Evolutionary conservation across 139 green algal genomes (phyloP), one percentile per base, ranked within the genome.

Genomic region (Spirogloea muscicola): DNA sequence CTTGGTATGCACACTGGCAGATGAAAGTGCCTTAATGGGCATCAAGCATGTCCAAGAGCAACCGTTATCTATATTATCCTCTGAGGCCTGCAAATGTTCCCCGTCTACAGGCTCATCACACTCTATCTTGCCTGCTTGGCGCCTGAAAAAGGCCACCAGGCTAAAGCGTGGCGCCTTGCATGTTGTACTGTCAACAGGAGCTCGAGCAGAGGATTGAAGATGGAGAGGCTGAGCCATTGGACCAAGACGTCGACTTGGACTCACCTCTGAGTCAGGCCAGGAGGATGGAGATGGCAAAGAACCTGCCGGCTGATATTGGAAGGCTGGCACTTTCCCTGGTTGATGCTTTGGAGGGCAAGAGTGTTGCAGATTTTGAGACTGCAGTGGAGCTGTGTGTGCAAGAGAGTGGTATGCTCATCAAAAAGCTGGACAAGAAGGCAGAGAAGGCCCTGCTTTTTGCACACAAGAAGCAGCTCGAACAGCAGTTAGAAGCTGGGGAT

Each of bases 371-470:
- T 16, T 79, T 89, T 25, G 29, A 74, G 36, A 21, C 43, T 0
- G 72, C 80, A 29, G 49, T 96, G 46, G 80, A 88, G 16, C 58
- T 60, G 16, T 80, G 74, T 38, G 85, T 82, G 0, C 68, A 79
- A 34, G 84, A 79, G n/a, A 81, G 76, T 0, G 89, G 90, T 41
- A 40, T 93, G 58, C 84, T 89, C 18, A 61, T 91, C 39, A 69
- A 55, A 38, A 60, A 49, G 7, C 77, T 91, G 34, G 90, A 95
- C 78, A 95, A 93, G 68, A 94, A 93, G 84, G 67, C 61, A 13
- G 89, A 93, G 80, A 77, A 81, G 25, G 70, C 81, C 0, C 52
- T 83, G 2, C 41, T 83, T 3, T 41, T 59, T n/a, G 33, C 43
- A 7, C 62, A 84, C 29, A n/a, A n/a, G n/a, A n/a, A 76, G 68